These are phyloP conservation scores for Chrysophaeum taylorii DNA, from an alignment of 352 stramenopile species.

Conservation along the genomic window DNA sequence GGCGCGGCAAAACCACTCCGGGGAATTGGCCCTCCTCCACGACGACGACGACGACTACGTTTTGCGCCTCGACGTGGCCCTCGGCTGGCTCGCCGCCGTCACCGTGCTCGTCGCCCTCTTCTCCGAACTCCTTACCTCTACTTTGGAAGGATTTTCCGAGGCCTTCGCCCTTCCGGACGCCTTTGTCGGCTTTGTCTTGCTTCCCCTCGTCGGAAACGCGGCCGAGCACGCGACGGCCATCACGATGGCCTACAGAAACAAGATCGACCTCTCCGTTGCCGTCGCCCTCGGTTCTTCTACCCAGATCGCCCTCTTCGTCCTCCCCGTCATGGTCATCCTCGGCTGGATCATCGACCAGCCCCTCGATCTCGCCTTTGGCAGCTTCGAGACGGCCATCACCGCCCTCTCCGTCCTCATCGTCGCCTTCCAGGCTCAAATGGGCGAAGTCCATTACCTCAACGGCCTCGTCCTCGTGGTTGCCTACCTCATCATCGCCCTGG, in stretches of 20 bases:
- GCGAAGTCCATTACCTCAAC: neutral
- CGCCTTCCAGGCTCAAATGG: slow-evolving; percentile 32
- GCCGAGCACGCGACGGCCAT: slow-evolving; percentile 93
- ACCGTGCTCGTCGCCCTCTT: slow-evolving; percentile 80
- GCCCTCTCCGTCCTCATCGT: slow-evolving; percentile 89
- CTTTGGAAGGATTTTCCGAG: slow-evolving; percentile 62
- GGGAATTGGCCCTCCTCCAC: neutral
- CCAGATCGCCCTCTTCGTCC: slow-evolving; percentile 92
- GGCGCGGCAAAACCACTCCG: too few species aligned
- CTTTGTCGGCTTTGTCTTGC: slow-evolving; percentile 84
- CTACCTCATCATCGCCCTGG: too few species aligned
- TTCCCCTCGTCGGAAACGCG: slow-evolving; percentile 94
- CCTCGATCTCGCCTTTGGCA: slow-evolving; percentile 90
- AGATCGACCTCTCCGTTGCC: slow-evolving; percentile 96
- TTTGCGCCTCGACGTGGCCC: slow-evolving; percentile 61
- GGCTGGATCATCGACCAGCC: slow-evolving; percentile 79
- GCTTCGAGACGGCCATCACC: slow-evolving; percentile 90
- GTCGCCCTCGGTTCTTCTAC: slow-evolving; percentile 92
- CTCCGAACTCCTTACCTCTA: slow-evolving; percentile 77
- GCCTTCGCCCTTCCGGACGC: slow-evolving; percentile 52
- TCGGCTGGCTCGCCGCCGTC: slow-evolving; percentile 60
- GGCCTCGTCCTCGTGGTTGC: too few species aligned
- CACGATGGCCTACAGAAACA: slow-evolving; percentile 89
- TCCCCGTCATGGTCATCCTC: slow-evolving; percentile 82
- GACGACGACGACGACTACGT: slow-evolving; percentile 61